Evolutionary conservation across 2,329 filamentous ascomycete species (phyloP).

Genomic region (Venturiaceae sp.): DNA sequence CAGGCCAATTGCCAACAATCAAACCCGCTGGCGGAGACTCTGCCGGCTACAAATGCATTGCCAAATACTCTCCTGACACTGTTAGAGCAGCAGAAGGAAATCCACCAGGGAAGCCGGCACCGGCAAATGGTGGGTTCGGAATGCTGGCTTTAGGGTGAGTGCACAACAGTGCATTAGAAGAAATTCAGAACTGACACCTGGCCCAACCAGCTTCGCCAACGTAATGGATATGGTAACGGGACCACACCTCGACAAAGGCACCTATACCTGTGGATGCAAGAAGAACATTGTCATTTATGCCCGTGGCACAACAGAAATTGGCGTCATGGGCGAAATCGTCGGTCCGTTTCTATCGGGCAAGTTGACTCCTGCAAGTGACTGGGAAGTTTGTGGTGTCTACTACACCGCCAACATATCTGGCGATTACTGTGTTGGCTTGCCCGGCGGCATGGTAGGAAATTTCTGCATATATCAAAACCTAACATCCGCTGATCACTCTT

Average conservation of each 20-base stretch:
- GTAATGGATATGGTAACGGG: not conserved
- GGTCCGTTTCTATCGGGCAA: not conserved
- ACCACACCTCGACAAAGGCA: no score
- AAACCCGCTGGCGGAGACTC: not conserved
- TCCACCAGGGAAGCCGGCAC: not conserved
- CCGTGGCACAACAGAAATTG: not conserved
- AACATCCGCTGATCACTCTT: no score
- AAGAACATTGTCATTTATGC: not conserved
- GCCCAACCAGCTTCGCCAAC: not conserved
- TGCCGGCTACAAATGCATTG: not conserved
- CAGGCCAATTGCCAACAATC: not conserved
- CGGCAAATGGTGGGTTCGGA: no score
- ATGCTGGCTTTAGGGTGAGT: no score
- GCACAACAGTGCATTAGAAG: not conserved
- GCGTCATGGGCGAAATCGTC: not conserved
- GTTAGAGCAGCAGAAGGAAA: not conserved
- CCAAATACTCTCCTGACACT: not conserved
- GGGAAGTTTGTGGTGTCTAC: not conserved
- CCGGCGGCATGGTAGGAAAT: not conserved
- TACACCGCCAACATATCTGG: not conserved
- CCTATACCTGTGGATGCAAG: not conserved
- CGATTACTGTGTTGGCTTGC: not conserved
- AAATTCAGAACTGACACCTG: not conserved
- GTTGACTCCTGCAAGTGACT: not conserved
- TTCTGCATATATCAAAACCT: no score